Base-by-base conservation (phyloP, 2,329 filamentous ascomycete species). In the Pseudonectria buxi region DNA sequence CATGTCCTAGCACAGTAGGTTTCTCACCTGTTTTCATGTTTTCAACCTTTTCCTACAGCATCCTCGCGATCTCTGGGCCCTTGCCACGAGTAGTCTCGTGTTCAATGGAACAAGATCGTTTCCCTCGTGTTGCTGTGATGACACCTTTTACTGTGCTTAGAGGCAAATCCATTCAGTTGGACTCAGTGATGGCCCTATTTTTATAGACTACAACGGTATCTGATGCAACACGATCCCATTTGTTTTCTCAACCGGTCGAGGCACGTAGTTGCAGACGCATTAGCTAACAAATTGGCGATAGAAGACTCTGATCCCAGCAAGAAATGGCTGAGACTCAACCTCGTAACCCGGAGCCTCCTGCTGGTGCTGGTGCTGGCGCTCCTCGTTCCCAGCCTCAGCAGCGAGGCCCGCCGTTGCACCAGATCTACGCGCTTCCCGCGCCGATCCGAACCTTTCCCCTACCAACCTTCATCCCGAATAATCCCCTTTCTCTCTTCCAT, bases 171-270 rank as follows among this genome's bases (percentile, higher is more conserved):
- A 67, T 71, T 72, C 69, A 71, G 61, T 71, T 68, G 64, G 68
- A 57, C 68, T 76, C 73, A 47, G 64, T 82, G 78, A 71, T 65
- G 64, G 75, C 67, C 72, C 68, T 68, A 73, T 72, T 56, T 61
- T 63, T 77, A 81, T 83, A 84, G 85, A 92, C 86, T 92, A 92
- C 85, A 90, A 92, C 86, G 86, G 86, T 92, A 92, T 92, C 86
- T 92, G 86, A 92, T 75, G 69, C 56, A 59, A 58, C 46, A 39
- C 4, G 37, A 15, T 35, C 33, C 32, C 41, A 43, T 47, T 48
- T 35, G 34, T 36, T 22, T 22, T 9, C 9, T 22, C 18, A 9
- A 6, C 9, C 9, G 9, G 18, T 9, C 9, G 9, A 9, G 9
- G 18, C 18, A 12, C 18, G 26, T 22, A 4, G 3, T 18, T 29